A percentile compares a stretch with the other conserved stretches of the same genome.
Conservation (phyloP, 169 alveolate species). For the Babesia caballi region DNA sequence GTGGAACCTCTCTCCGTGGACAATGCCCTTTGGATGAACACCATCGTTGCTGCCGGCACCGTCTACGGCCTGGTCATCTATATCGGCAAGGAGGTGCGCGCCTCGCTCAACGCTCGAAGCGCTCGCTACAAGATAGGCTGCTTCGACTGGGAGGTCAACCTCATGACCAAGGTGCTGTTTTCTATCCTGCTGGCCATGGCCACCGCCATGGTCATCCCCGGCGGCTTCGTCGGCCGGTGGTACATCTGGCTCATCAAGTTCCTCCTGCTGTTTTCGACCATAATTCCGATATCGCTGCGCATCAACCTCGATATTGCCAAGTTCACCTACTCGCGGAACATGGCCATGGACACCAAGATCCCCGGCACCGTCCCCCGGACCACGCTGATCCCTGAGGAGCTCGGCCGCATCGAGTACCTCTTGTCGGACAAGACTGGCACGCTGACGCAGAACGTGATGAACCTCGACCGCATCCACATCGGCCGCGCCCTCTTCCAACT, state of each 20-base stretch:
- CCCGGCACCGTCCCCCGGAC: constrained; percentile 91
- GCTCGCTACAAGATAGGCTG: constrained; percentile 88
- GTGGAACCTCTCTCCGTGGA: constrained; percentile 77
- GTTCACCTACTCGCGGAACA: constrained; percentile 83
- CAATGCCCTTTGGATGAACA: constrained; percentile 93
- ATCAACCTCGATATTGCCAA: constrained; percentile 97
- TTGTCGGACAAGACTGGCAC: constrained; percentile 99
- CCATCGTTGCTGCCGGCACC: constrained; percentile 93
- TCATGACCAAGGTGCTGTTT: constrained; percentile 84
- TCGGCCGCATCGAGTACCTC: constrained; percentile 93
- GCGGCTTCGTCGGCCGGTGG: constrained; percentile 60
- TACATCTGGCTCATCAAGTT: constrained; percentile 80
- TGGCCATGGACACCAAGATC: constrained; percentile 87
- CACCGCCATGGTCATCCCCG: constrained; percentile 40
- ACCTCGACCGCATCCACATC: constrained; percentile 74
- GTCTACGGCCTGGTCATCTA: constrained; percentile 89
- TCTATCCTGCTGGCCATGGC: constrained; percentile 69
- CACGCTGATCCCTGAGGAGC: constrained; percentile 88
- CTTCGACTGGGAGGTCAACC: constrained; percentile 87
- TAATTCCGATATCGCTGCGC: constrained; percentile 95
- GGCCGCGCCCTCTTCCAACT: constrained; percentile 73
- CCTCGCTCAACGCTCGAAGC: constrained; percentile 76
- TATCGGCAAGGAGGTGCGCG: constrained; percentile 89
- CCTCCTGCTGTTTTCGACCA: constrained; percentile 90
- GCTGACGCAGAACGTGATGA: constrained; percentile 95